Evolutionary conservation across 305 asterid genomes (phyloP).

Genomic region (Plantago rigida): DNA sequence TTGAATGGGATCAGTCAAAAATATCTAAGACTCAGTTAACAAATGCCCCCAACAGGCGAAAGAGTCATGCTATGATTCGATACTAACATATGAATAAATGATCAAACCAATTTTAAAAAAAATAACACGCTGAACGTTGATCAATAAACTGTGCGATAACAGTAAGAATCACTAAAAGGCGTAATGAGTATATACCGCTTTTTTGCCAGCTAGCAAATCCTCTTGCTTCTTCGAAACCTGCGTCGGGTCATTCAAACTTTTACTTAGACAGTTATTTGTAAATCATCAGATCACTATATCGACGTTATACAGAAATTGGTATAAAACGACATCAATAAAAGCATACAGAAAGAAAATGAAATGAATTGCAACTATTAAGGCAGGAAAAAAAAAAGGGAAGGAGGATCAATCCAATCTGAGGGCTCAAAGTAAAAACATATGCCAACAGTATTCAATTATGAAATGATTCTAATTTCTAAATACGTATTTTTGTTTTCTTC

Average conservation of each 20-base stretch:
- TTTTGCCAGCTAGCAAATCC: constrained; percentile 84
- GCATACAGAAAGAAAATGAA: not conserved
- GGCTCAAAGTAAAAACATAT: constrained; percentile 13
- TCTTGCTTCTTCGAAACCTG: constrained; percentile 74
- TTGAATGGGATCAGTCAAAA: not conserved
- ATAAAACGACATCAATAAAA: not conserved
- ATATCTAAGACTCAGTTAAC: not conserved
- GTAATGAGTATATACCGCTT: constrained; percentile 40
- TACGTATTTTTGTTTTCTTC: not conserved
- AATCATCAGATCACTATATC: constrained; percentile 34
- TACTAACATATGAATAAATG: not conserved
- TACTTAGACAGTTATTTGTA: constrained; percentile 22
- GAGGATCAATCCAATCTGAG: constrained; percentile 40
- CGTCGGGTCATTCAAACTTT: constrained; percentile 61
- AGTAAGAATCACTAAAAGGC: constrained; percentile 19
- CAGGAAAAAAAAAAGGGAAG: constrained; percentile 13
- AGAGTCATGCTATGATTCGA: not conserved
- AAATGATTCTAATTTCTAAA: constrained; percentile 1
- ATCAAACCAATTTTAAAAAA: not conserved
- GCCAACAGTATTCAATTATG: not conserved
- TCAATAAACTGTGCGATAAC: constrained; percentile 14
- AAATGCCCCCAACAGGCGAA: not conserved
- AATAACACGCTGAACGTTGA: constrained; percentile 13
- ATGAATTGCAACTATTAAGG: no score
- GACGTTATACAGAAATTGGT: constrained; percentile 19